Conservation (phyloP, 805 yeast genomes). For the Metschnikowia picachoensis region DNA sequence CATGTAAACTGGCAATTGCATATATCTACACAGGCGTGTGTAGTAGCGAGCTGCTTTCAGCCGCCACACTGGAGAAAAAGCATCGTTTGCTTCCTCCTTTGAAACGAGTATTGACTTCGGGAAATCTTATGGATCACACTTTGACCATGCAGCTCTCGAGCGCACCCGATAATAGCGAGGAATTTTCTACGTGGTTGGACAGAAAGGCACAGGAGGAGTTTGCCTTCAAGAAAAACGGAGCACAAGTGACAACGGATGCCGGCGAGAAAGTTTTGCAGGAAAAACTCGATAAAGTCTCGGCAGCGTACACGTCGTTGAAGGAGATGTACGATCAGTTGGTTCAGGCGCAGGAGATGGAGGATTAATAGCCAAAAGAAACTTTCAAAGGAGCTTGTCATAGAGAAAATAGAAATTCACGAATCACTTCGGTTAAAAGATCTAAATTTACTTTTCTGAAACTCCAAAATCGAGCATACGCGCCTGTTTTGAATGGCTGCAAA, state of each 20-base stretch:
- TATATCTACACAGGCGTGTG: constrained; percentile 22
- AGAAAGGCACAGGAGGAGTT: constrained; percentile 49
- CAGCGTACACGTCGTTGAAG: constrained; percentile 58
- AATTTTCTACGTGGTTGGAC: constrained; percentile 49
- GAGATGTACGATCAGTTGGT: constrained; percentile 56
- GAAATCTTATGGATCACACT: constrained; percentile 39
- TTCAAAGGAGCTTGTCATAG: background rate
- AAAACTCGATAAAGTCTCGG: constrained; percentile 47
- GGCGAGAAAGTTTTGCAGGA: constrained; percentile 32
- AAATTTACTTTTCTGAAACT: too few species aligned
- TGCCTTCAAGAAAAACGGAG: constrained; percentile 33
- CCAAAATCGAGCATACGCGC: too few species aligned
- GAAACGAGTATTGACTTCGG: constrained; percentile 53
- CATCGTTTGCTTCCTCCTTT: constrained; percentile 55
- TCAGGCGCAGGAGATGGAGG: constrained; percentile 4
- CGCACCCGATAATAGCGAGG: constrained; percentile 23
- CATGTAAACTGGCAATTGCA: constrained; percentile 35
- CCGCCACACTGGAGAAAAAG: constrained; percentile 27
- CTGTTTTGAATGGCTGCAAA: too few species aligned
- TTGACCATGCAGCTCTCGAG: constrained; percentile 36
- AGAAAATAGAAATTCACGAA: background rate
- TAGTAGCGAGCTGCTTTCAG: constrained; percentile 19
- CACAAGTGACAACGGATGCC: constrained; percentile 1
- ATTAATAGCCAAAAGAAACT: background rate
- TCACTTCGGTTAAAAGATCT: background rate